A percentile compares a stretch with the other conserved stretches of the same genome.
phyloP scores from a whole-genome alignment of 345 rosid genomes.

The Punica granatum region DNA sequence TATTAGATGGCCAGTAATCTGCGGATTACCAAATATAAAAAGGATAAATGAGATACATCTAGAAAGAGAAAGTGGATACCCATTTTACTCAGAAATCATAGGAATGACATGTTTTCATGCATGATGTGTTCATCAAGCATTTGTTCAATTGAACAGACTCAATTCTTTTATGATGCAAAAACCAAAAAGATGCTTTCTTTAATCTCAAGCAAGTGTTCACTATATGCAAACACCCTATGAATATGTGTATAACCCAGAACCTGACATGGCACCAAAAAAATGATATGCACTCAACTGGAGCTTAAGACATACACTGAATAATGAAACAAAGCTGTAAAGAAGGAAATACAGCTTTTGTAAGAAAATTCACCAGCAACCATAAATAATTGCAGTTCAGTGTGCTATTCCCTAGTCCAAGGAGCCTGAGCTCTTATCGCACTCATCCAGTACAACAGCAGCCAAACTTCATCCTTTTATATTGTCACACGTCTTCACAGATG shows the following conservation, averaged over 20 bases:
- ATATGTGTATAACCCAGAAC: not conserved
- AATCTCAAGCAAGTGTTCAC: not conserved
- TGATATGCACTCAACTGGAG: not conserved
- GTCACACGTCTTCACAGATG: not conserved
- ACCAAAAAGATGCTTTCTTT: not conserved
- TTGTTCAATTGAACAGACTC: not conserved
- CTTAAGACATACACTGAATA: not conserved
- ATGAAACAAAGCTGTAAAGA: not conserved
- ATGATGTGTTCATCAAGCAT: not conserved
- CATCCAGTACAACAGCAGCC: not conserved
- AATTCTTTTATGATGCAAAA: not conserved
- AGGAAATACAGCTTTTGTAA: not conserved
- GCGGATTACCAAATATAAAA: conserved; percentile 14
- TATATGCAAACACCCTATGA: not conserved
- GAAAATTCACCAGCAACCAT: not conserved
- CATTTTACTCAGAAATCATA: not conserved
- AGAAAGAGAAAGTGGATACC: not conserved
- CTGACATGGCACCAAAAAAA: not conserved
- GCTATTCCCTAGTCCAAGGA: not conserved
- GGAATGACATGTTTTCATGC: not conserved
- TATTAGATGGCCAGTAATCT: conserved; percentile 83
- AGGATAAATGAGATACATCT: not conserved
- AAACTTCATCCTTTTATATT: not conserved
- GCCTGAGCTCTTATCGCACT: not conserved
- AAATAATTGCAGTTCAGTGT: not conserved